Conservation (phyloP, 345 rosid genomes). For the Eutrema yunnanense region DNA sequence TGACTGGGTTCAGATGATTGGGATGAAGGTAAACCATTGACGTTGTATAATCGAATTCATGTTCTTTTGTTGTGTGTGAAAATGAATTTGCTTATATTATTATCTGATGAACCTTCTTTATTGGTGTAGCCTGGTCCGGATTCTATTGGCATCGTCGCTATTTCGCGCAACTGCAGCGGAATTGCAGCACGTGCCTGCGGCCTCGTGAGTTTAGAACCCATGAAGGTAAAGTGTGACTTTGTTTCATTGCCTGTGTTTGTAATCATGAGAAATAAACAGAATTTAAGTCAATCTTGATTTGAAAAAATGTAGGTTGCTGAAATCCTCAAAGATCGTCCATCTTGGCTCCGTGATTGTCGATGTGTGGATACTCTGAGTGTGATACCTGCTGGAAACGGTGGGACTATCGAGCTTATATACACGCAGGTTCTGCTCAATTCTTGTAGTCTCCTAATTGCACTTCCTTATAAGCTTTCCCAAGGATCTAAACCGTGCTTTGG, state of each 20-base stretch:
- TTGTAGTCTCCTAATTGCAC: neutral
- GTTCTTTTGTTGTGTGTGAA: neutral
- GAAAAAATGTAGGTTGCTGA: constrained; percentile 56
- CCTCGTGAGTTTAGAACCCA: constrained; percentile 98
- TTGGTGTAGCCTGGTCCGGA: constrained; percentile 97
- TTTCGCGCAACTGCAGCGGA: constrained; percentile 94
- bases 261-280: neutral
- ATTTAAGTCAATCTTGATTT: neutral
- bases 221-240: constrained; percentile 45
- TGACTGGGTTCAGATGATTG: constrained; percentile 99
- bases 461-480: neutral
- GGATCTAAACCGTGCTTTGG: neutral
- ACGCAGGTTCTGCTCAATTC: constrained; percentile 54
- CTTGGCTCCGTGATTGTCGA: constrained; percentile 97
- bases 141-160: constrained; percentile 99
- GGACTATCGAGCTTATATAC: constrained; percentile 81
- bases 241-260: neutral
- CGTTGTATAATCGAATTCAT: neutral
- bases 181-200: constrained; percentile 99
- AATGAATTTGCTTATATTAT: neutral
- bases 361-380: constrained; percentile 64
- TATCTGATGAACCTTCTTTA: neutral
- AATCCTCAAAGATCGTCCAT: constrained; percentile 93
- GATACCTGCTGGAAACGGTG: constrained; percentile 79
- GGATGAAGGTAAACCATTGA: constrained; percentile 73